Conservation (phyloP, 257 asterid genomes). For the Dorcoceras hygrometricum region DNA sequence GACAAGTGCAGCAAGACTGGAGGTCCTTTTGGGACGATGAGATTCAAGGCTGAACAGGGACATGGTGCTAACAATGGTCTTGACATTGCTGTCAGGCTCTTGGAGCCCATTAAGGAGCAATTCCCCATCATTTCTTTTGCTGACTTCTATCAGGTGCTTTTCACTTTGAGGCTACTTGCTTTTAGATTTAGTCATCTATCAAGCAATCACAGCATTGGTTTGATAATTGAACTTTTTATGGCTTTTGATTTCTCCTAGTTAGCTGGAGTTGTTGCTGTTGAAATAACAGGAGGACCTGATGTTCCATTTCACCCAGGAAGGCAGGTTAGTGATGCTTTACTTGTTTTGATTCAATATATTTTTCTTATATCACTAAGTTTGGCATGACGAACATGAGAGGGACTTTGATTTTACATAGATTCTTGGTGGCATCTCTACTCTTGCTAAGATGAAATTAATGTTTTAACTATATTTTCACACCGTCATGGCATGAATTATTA, state of each 20-base stretch:
- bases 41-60: constrained; percentile 56
- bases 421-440: not conserved
- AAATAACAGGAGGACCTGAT: constrained; percentile 93
- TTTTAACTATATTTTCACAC: too few species aligned
- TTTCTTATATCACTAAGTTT: too few species aligned
- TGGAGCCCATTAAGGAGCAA: constrained; percentile 72
- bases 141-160: constrained; percentile 65
- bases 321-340: constrained; percentile 40
- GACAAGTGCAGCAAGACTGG: constrained; percentile 62
- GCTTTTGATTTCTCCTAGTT: constrained; percentile 37
- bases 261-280: constrained; percentile 94
- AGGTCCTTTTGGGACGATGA: constrained; percentile 92
- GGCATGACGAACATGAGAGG: not conserved
- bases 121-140: constrained; percentile 65
- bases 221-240: not conserved
- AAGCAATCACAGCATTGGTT: not conserved
- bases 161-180: not conserved
- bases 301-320: constrained; percentile 88
- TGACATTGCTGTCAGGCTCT: constrained; percentile 57
- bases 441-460: not conserved
- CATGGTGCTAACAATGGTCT: constrained; percentile 78
- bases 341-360: not conserved
- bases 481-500: not conserved
- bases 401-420: not conserved
- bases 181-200: not conserved